These are phyloP conservation scores for Magnusiomyces fungicola DNA, from an alignment of 1,139 yeast genomes.

Conservation along the genomic window DNA sequence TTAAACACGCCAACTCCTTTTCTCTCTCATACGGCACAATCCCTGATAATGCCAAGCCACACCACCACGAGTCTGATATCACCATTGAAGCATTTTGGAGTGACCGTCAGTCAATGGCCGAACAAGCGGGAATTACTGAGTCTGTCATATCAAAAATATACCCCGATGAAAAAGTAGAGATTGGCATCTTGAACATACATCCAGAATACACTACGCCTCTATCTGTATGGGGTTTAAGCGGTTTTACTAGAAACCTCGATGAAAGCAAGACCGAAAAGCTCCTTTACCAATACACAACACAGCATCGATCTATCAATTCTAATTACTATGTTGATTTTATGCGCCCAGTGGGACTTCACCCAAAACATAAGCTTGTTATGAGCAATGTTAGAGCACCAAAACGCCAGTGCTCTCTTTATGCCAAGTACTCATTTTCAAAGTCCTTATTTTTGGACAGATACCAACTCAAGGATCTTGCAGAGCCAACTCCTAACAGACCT, in stretches of 20 bases:
- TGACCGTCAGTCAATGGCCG: constrained; percentile 10
- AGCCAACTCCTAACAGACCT: constrained; percentile 23
- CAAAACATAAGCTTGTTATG: constrained; percentile 27
- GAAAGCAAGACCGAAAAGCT: constrained; percentile 19
- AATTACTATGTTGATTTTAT: constrained; percentile 25
- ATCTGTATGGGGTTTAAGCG: constrained; percentile 22
- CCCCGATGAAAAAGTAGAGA: constrained; percentile 19
- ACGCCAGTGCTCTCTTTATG: constrained; percentile 35
- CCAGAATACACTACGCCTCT: constrained; percentile 18
- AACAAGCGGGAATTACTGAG: constrained; percentile 1
- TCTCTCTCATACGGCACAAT: constrained; percentile 21
- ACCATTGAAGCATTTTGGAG: constrained; percentile 24
- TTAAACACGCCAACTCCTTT: constrained; percentile 22
- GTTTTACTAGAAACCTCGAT: constrained; percentile 23
- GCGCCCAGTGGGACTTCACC: constrained; percentile 43
- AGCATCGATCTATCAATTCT: constrained; percentile 26
- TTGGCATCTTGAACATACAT: constrained; percentile 22
- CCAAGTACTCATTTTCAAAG: constrained; percentile 35
- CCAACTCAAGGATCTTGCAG: constrained; percentile 33
- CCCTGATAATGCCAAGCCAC: constrained; percentile 21
- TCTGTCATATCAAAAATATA: constrained; percentile 5
- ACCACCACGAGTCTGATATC: constrained; percentile 21
- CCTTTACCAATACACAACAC: constrained; percentile 20
- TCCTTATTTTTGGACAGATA: constrained; percentile 36
- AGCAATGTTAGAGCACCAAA: constrained; percentile 17